Percentiles rank a stretch among this genome's conserved stretches.
These are phyloP conservation scores for Capsicum rhomboideum DNA, from an alignment of 257 asterid species.

Conservation along the genomic window DNA sequence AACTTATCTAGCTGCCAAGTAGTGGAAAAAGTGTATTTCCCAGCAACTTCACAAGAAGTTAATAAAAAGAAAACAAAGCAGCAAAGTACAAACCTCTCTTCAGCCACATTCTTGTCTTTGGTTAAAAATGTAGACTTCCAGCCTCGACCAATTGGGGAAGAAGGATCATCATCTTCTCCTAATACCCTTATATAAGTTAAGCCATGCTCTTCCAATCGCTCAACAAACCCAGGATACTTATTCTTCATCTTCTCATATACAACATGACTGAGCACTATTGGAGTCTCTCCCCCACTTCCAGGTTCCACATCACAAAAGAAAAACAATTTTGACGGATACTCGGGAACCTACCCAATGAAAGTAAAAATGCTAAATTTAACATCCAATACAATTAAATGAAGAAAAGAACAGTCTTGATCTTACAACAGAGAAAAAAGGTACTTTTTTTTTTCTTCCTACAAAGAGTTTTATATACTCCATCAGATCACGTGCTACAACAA, in stretches of 20 bases:
- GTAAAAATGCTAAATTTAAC: not conserved
- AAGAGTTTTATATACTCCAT: too few relatives aligned
- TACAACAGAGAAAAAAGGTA: not conserved
- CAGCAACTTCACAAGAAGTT: not conserved
- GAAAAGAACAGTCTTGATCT: not conserved
- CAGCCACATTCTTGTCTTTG: constrained; percentile 58
- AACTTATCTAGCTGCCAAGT: not conserved
- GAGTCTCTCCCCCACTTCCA: constrained; percentile 73
- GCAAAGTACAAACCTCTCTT: constrained; percentile 49
- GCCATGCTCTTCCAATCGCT: constrained; percentile 56
- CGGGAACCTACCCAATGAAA: constrained; percentile 46
- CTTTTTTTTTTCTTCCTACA: not conserved
- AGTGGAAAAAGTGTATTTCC: not conserved
- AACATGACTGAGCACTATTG: constrained; percentile 71
- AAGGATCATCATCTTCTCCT: constrained; percentile 85
- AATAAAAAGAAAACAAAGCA: not conserved
- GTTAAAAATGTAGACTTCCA: constrained; percentile 89
- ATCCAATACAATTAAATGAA: not conserved
- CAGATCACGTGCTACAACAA: too few relatives aligned
- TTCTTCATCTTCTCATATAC: constrained; percentile 62
- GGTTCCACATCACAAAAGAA: constrained; percentile 91
- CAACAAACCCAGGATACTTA: constrained; percentile 70
- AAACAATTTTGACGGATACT: constrained; percentile 73
- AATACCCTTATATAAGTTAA: constrained; percentile 52
- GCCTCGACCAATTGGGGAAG: constrained; percentile 85